Base-by-base conservation (phyloP, 495 filamentous ascomycete genomes). In the Neurospora pannonica region DNA sequence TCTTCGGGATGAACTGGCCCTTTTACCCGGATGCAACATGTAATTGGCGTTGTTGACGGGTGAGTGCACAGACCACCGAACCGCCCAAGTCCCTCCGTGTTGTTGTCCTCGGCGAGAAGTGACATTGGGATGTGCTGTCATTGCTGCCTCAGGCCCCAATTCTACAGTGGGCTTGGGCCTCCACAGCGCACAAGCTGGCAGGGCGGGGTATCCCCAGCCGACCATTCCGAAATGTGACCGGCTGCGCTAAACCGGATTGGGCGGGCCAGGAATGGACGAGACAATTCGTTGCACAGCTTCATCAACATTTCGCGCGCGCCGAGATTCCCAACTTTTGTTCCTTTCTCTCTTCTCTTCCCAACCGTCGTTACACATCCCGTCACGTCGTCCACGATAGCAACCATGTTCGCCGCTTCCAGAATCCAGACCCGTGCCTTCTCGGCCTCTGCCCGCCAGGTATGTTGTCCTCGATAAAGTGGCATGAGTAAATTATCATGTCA, bases 391-490 rank as follows among this genome's bases (percentile, higher is more conserved):
- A 54, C 54, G 2, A 67, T 67, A 31, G 54, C 54, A 34, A 67
- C 24, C 54, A 97, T 97, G 94, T 95, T 95, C 81, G 87, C 91
- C 89, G 86, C 91, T 90, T 79, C 90, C 87, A 81, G 86, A 88
- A 84, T 92, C 86, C 94, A 97, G 89, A 89, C 92, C 86, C 90
- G 96, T 81, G 90, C 94, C 83, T 98, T 99, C 90, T 97, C 96
- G 79, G 93, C 89, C 79, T 96, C 94, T 82, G 91, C 95, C 78
- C 86, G 90, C 84, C 91, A 97, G 88, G 96, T 98, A 87, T 79
- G 89, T 79, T 34, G 17, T 17, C 70, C 36, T 48, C 70, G 60
- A 72, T 46, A 38, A 11, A 48, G 3, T n/a, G 43, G 19, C 48
- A 60, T 60, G 54, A 62, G 54, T 31, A 62, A 62, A 62, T 62